phyloP scores from a whole-genome alignment of 257 asterid species.

The Gentiana straminea region DNA sequence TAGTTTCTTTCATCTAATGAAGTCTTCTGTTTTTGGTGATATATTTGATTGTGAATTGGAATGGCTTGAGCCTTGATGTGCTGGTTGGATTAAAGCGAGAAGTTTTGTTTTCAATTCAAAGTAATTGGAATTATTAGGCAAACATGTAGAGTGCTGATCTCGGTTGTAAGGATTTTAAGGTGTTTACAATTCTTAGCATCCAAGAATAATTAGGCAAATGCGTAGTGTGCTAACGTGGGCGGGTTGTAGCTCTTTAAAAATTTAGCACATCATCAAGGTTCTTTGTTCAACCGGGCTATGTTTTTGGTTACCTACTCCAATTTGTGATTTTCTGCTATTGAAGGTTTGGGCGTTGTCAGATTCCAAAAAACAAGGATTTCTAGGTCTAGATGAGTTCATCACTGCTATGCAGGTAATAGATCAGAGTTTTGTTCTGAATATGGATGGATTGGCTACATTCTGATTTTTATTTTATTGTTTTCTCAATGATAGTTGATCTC shows the following conservation, averaged over 20 bases:
- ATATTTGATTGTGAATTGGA: too few relatives aligned
- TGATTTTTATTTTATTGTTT: background rate
- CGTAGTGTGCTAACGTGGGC: background rate
- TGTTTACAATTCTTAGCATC: background rate
- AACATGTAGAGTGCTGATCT: background rate
- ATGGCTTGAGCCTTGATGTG: too few relatives aligned
- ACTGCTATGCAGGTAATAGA: conserved; percentile 83
- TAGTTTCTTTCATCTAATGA: too few relatives aligned
- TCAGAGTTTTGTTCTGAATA: background rate
- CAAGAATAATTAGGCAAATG: too few relatives aligned
- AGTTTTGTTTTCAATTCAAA: background rate
- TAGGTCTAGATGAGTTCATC: conserved; percentile 69
- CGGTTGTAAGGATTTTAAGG: too few relatives aligned
- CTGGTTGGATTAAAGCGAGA: too few relatives aligned
- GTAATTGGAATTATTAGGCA: too few relatives aligned
- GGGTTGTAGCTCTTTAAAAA: too few relatives aligned
- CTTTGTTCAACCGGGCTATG: background rate
- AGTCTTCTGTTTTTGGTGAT: too few relatives aligned
- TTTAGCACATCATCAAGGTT: too few relatives aligned
- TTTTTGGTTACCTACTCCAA: background rate
- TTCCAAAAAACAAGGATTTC: conserved; percentile 75
- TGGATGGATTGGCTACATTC: background rate
- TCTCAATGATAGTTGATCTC: conserved; percentile 45
- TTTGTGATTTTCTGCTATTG: conserved; percentile 12
- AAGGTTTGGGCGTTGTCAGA: conserved; percentile 98